These are phyloP conservation scores for Sanghuangporus weigelae DNA, from an alignment of 1,284 basidiomycete genomes.

Conservation along the genomic window DNA sequence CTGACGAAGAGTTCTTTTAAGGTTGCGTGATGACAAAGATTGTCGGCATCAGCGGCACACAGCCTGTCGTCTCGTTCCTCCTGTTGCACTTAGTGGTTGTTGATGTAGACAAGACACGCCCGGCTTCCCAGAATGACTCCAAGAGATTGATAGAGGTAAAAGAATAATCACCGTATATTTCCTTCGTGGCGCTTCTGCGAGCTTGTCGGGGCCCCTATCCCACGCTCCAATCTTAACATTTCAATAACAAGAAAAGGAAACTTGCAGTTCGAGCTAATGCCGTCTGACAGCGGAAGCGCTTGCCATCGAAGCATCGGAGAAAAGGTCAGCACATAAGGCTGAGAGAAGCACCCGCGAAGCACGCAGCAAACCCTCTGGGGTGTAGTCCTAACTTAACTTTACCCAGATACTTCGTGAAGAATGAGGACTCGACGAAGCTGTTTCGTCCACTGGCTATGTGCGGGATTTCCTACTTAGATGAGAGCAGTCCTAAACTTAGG, in stretches of 20 bases:
- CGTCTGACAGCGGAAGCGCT: not conserved
- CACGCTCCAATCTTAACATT: not conserved
- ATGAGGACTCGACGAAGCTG: not conserved
- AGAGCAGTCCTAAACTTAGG: not conserved
- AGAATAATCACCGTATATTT: not conserved
- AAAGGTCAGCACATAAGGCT: not conserved
- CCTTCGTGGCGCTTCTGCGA: conserved; percentile 1
- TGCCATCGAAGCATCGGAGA: not conserved
- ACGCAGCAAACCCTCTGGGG: not conserved
- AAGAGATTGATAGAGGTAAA: not conserved
- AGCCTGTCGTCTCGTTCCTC: not conserved
- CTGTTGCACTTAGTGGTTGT: not conserved
- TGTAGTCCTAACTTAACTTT: not conserved
- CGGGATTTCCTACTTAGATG: not conserved
- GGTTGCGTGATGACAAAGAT: not conserved
- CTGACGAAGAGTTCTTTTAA: not conserved
- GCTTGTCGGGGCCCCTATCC: not conserved
- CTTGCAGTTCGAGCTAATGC: not conserved
- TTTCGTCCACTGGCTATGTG: not conserved
- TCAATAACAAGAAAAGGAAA: not conserved
- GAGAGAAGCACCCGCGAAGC: not conserved
- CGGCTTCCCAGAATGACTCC: not conserved
- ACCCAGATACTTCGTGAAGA: not conserved
- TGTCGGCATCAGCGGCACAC: not conserved
- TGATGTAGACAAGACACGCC: not conserved